Base-by-base conservation (phyloP, 768 basidiomycete species). In the Pholiota microspora region DNA sequence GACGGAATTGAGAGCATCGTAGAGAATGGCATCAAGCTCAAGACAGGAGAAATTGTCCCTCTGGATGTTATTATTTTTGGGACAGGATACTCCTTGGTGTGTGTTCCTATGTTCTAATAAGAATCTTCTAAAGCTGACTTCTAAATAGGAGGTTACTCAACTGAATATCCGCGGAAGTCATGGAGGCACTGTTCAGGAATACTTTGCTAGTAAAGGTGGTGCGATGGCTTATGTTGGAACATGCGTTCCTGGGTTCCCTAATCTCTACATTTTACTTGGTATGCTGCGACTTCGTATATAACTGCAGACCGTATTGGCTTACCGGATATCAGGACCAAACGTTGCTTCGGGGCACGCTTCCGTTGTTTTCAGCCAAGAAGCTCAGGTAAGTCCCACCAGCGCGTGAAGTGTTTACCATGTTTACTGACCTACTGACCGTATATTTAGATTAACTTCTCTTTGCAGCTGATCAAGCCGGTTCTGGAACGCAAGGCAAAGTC, bases 21-120 rank as follows among this genome's bases (percentile, higher is more conserved):
- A 2, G 73, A 77, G 55, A 70, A 79, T 29, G 83, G 82, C 1
- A 70, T 84, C 55, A 70, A 73, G 60, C 67, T 81, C 21, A 73
- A 78, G 59, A 77, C 70, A 0, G 81, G 81, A 18, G 70, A 79
- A 56, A 57, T 74, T n/a, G 57, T 84, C 15, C 71, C 76, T 7
- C 65, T 84, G 29, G 83, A 85, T 63, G 75, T 80, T n/a, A 77
- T 85, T 40, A 76, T 85, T 36, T 81, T 81, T 58, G 77, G 72
- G 8, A 85, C 84, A 3, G 82, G 82, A 1, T 85, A 77, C 62
- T 73, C 71, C 6, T 38, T 78, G 28, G 83, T 81, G 56, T 47
- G 76, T 71, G 34, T 45, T 51, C 34, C 28, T 21, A 31, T 34
- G 25, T 44, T 32, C 48, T 12, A 45, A 45, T 18, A 23, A 38